Percentiles rank a stretch among this genome's conserved stretches.
Evolutionary conservation across 1,284 basidiomycete genomes (phyloP).

Genomic region (Leccinum fallax): DNA sequence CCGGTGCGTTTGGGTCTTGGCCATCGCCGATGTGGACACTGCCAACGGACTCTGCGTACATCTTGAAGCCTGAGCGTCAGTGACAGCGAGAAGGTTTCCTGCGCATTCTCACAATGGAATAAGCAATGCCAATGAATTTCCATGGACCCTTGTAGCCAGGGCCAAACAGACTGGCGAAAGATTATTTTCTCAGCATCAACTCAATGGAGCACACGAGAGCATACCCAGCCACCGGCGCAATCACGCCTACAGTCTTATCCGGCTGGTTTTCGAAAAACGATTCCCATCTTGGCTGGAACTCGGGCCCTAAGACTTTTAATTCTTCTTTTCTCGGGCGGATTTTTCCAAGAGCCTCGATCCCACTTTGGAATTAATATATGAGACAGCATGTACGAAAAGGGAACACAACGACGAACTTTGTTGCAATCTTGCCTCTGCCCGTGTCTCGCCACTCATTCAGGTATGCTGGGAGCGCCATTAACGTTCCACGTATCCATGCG

Average conservation of each 20-base stretch:
- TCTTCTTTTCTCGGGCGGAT: conserved; percentile 13
- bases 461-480: neutral
- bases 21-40: conserved; percentile 28
- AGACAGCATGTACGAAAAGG: neutral
- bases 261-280: conserved; percentile 6
- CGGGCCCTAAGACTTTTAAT: conserved; percentile 1
- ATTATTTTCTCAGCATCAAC: neutral
- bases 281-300: conserved; percentile 16
- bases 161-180: neutral
- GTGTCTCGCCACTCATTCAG: conserved; percentile 5
- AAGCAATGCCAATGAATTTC: conserved; percentile 4
- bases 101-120: neutral
- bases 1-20: conserved; percentile 17
- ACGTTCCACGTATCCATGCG: too few species aligned
- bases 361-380: conserved; percentile 3
- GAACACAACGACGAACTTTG: conserved; percentile 17
- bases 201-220: neutral
- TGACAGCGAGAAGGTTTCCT: too few species aligned
- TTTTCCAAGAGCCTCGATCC: conserved; percentile 12
- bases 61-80: conserved; percentile 10
- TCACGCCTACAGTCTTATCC: conserved; percentile 3
- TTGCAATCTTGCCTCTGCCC: conserved; percentile 10
- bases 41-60: conserved; percentile 26
- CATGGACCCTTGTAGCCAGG: neutral
- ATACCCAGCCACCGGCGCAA: conserved; percentile 9